Evolutionary conservation across 805 yeast genomes (phyloP).

Genomic region (Metschnikowia koreensis): DNA sequence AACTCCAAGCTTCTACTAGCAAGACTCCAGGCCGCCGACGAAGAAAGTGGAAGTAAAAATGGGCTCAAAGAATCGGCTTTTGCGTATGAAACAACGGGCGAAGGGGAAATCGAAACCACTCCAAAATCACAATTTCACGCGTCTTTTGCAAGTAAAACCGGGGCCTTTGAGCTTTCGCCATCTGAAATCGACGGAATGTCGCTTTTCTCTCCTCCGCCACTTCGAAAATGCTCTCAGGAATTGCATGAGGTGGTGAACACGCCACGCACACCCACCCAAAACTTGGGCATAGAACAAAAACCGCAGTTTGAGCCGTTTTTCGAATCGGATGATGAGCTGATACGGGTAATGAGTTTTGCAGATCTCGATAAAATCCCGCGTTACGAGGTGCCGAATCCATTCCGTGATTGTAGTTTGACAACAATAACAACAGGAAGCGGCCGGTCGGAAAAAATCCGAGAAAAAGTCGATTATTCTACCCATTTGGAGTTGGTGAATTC

Average conservation of each 20-base stretch:
- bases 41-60: not conserved
- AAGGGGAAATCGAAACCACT: too few relatives aligned
- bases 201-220: not conserved
- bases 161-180: not conserved
- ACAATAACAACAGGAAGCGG: not conserved
- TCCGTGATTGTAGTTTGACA: conserved; percentile 4
- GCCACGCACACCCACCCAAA: conserved; percentile 5
- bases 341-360: conserved; percentile 5
- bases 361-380: conserved; percentile 14
- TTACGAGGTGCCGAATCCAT: conserved; percentile 14
- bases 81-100: not conserved
- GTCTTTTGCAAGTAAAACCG: not conserved
- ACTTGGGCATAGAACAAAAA: conserved; percentile 12
- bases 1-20: conserved; percentile 7
- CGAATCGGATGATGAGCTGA: conserved; percentile 5
- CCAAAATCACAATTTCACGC: not conserved
- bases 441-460: not conserved
- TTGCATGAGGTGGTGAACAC: conserved; percentile 1
- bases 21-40: conserved; percentile 4
- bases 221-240: conserved; percentile 3
- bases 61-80: not conserved
- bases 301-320: conserved; percentile 11
- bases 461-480: conserved; percentile 12
- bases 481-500: conserved; percentile 16
- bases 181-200: not conserved